Conservation (phyloP, 129 eudicot genomes). For the Lactuca sativa region DNA sequence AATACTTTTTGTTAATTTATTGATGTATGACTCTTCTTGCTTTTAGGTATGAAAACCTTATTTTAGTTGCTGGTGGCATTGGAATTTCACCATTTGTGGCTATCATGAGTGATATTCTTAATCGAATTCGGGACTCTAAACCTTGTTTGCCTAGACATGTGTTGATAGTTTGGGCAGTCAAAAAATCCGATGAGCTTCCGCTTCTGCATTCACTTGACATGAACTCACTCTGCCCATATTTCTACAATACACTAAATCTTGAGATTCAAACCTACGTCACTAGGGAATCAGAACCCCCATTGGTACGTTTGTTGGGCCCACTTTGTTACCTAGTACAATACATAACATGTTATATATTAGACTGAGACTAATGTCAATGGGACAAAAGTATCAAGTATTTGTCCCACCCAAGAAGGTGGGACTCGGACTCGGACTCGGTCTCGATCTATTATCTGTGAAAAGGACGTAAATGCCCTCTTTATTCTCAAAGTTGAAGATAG, state of each 20-base stretch:
- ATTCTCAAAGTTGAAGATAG: no score
- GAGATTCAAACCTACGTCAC: conserved; percentile 89
- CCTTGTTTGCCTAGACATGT: conserved; percentile 76
- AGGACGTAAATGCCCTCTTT: no score
- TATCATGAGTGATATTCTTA: conserved; percentile 77
- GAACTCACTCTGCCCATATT: conserved; percentile 62
- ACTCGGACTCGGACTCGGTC: no score
- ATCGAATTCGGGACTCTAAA: conserved; percentile 51
- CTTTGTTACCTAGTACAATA: not conserved
- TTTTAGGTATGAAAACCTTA: conserved; percentile 78
- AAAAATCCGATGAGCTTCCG: conserved; percentile 82
- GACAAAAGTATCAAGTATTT: no score
- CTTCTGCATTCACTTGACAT: conserved; percentile 63
- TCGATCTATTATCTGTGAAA: no score
- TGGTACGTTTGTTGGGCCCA: conserved; percentile 41
- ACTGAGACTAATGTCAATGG: no score
- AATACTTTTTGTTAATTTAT: not conserved
- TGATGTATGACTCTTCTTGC: conserved; percentile 3
- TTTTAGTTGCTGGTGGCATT: conserved; percentile 93
- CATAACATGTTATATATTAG: no score
- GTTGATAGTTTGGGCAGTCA: conserved; percentile 84
- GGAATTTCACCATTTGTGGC: conserved; percentile 95
- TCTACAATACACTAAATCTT: conserved; percentile 57
- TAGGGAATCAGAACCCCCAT: conserved; percentile 76
- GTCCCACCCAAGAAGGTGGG: no score